These are phyloP conservation scores for Lodderomyces margitis DNA, from an alignment of 1,139 yeast genomes.

Conservation along the genomic window DNA sequence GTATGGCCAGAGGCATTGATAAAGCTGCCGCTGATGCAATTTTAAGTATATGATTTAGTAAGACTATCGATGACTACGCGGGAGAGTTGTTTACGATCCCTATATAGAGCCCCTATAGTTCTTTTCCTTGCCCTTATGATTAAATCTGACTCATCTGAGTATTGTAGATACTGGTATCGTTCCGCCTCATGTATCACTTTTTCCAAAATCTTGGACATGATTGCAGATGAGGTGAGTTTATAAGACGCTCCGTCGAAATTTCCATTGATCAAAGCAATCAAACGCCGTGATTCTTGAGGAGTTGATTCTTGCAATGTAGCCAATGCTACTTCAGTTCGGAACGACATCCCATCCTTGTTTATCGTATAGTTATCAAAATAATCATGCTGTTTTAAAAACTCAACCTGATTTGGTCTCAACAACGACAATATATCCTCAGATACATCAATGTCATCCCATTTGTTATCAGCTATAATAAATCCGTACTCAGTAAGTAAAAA, in stretches of 20 bases:
- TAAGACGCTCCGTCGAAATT: constrained; percentile 45
- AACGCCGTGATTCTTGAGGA: constrained; percentile 32
- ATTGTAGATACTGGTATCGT: constrained; percentile 17
- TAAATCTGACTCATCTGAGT: constrained; percentile 17
- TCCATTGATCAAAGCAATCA: constrained; percentile 36
- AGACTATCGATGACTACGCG: constrained; percentile 7
- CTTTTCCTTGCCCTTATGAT: constrained; percentile 16
- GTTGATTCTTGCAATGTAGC: constrained; percentile 54
- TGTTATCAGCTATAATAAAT: constrained; percentile 56
- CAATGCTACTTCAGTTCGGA: constrained; percentile 72
- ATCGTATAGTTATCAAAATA: constrained; percentile 78
- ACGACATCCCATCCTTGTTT: constrained; percentile 53
- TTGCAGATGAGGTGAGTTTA: constrained; percentile 22
- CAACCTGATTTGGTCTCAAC: constrained; percentile 27
- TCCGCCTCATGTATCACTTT: constrained; percentile 25
- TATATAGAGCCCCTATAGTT: constrained; percentile 24
- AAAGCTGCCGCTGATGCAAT: constrained; percentile 14
- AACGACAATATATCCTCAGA: constrained; percentile 37
- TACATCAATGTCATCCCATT: constrained; percentile 72
- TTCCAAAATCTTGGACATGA: constrained; percentile 35
- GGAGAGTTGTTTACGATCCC: constrained; percentile 26
- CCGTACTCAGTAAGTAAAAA: constrained; percentile 87
- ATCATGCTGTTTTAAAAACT: constrained; percentile 49
- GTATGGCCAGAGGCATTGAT: constrained; percentile 34
- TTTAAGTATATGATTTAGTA: constrained; percentile 1